Conservation (phyloP, 2,329 filamentous ascomycete species). For the Ophiostoma sp. region DNA sequence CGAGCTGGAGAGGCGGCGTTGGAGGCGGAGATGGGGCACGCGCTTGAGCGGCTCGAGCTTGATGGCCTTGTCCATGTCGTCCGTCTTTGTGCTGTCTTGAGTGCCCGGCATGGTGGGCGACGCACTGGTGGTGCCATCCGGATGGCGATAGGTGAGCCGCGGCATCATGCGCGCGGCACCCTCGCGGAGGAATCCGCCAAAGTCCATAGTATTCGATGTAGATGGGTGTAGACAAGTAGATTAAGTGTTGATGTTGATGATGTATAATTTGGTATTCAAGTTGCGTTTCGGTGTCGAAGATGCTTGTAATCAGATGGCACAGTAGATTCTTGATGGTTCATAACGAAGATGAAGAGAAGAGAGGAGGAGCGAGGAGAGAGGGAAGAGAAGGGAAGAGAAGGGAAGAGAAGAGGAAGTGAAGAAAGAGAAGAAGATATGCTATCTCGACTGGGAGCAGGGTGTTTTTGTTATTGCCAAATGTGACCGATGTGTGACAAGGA, state of each 20-base stretch:
- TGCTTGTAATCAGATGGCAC: constrained; percentile 14
- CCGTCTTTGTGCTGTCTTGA: background rate
- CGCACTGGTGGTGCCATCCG: background rate
- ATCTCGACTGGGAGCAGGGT: background rate
- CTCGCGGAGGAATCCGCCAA: constrained; percentile 16
- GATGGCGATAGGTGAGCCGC: constrained; percentile 19
- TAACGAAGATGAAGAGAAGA: constrained; percentile 12
- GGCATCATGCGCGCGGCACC: constrained; percentile 18
- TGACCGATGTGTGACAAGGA: constrained; percentile 3
- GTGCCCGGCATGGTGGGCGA: background rate
- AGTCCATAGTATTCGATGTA: constrained; percentile 14
- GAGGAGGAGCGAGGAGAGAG: background rate
- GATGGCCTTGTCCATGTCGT: background rate
- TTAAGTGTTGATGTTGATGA: background rate
- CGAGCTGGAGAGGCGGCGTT: constrained; percentile 17
- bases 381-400: background rate
- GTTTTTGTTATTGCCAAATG: background rate
- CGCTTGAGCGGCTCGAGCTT: constrained; percentile 9
- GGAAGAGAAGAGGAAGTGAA: constrained; percentile 1
- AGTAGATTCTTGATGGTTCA: background rate
- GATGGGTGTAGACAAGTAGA: background rate
- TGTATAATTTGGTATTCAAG: background rate
- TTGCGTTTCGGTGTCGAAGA: constrained; percentile 1
- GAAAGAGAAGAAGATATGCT: background rate
- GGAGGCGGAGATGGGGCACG: constrained; percentile 17